Conservation (phyloP, 495 filamentous ascomycete species). For the Xylaria bambusicola region DNA sequence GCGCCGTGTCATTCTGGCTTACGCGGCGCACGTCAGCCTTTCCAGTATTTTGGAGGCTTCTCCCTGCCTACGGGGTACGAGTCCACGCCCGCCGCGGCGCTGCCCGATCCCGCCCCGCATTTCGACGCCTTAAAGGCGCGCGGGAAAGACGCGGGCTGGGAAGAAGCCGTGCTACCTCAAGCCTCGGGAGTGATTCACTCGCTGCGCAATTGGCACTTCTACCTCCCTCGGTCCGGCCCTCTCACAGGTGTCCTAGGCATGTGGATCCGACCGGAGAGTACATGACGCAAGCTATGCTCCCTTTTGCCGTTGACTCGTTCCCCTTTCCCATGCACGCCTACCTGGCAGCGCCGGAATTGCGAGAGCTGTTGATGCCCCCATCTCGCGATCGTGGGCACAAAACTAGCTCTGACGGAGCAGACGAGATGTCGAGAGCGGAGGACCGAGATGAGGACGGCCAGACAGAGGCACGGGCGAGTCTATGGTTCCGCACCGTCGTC, state of each 20-base stretch:
- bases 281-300: conserved; percentile 58
- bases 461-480: conserved; percentile 17
- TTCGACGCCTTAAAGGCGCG: conserved; percentile 40
- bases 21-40: conserved; percentile 68
- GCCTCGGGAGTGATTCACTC: conserved; percentile 56
- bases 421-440: too few relatives aligned
- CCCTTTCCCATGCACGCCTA: conserved; percentile 36
- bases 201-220: conserved; percentile 55
- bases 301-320: conserved; percentile 58
- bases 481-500: conserved; percentile 80
- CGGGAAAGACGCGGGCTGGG: conserved; percentile 44
- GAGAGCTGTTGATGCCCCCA: conserved; percentile 1
- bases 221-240: conserved; percentile 54
- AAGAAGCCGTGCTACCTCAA: conserved; percentile 33
- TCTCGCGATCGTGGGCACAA: neutral
- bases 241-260: conserved; percentile 55
- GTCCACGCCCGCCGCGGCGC: conserved; percentile 40
- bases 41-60: conserved; percentile 58
- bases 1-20: conserved; percentile 50
- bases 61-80: conserved; percentile 55
- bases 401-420: too few relatives aligned
- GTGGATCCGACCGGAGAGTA: conserved; percentile 61
- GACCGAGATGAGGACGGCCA: neutral
- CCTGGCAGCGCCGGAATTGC: conserved; percentile 18
- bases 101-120: conserved; percentile 39